Evolutionary conservation across 2,329 filamentous ascomycete species (phyloP).

Genomic region (Cucurbitaria berberidis): DNA sequence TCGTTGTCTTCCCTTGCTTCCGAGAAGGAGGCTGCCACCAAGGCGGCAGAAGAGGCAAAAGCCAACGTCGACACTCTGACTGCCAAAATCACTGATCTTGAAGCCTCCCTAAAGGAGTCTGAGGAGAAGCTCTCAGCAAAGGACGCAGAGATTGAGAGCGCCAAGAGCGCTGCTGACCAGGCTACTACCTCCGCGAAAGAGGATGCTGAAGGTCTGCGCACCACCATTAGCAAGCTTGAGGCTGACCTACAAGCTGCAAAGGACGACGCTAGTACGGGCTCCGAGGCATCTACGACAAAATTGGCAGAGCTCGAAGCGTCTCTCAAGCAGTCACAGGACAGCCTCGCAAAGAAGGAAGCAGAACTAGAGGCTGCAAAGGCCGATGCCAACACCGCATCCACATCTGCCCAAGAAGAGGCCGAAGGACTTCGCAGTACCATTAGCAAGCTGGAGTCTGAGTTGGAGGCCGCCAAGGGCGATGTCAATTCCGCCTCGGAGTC

Average conservation of each 20-base stretch:
- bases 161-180: slow-evolving; percentile 24
- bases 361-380: slow-evolving; percentile 28
- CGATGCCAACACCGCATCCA: slow-evolving; percentile 24
- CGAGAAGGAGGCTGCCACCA: slow-evolving; percentile 30
- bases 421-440: slow-evolving; percentile 24
- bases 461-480: slow-evolving; percentile 20
- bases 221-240: slow-evolving; percentile 18
- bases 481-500: slow-evolving; percentile 25
- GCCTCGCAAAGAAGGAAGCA: slow-evolving; percentile 28
- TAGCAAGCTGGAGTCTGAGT: slow-evolving; percentile 29
- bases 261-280: slow-evolving; percentile 23
- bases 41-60: slow-evolving; percentile 34
- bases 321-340: slow-evolving; percentile 24
- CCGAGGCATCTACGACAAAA: slow-evolving; percentile 27
- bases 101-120: slow-evolving; percentile 29
- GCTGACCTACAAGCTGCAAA: slow-evolving; percentile 22
- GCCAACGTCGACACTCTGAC: slow-evolving; percentile 27
- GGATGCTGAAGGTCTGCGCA: slow-evolving; percentile 18
- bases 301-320: slow-evolving; percentile 32
- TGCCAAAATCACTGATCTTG: slow-evolving; percentile 36
- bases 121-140: slow-evolving; percentile 30
- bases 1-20: slow-evolving; percentile 24
- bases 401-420: slow-evolving; percentile 22
- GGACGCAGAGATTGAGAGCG: slow-evolving; percentile 20
- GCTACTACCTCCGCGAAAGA: slow-evolving; percentile 14